Evolutionary conservation across 208 protist species (phyloP).

Genomic region (Angomonas deanei): DNA sequence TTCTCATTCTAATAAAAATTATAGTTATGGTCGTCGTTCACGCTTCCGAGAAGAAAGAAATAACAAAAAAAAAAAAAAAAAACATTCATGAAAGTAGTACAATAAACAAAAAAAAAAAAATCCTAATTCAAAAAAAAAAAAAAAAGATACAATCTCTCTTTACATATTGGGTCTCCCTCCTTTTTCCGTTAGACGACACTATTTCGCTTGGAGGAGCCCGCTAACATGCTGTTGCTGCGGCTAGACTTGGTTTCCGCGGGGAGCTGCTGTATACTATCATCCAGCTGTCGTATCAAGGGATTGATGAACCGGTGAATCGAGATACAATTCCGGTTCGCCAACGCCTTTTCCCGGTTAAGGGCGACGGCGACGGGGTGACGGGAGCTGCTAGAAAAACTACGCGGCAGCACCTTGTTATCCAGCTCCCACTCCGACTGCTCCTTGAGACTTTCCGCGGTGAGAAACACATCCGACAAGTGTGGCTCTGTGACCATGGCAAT

Average conservation of each 20-base stretch:
- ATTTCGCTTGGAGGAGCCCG: not conserved
- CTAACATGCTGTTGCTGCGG: not conserved
- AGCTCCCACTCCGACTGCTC: slow-evolving; percentile 42
- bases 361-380: slow-evolving; percentile 19
- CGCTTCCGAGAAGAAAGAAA: too few species aligned
- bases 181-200: not conserved
- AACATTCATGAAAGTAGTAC: too few species aligned
- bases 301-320: slow-evolving; percentile 17
- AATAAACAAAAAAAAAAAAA: slow-evolving; percentile 12
- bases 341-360: slow-evolving; percentile 11
- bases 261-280: slow-evolving; percentile 23
- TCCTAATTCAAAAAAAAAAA: not conserved
- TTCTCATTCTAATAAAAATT: too few species aligned
- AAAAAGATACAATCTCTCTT: too few species aligned
- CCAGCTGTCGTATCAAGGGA: slow-evolving; percentile 33
- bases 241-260: slow-evolving; percentile 5
- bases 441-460: slow-evolving; percentile 35
- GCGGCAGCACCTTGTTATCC: slow-evolving; percentile 9
- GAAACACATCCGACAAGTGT: slow-evolving; percentile 35
- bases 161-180: too few species aligned
- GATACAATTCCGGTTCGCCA: slow-evolving; percentile 19
- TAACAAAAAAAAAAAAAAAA: slow-evolving; percentile 5
- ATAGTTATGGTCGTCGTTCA: too few species aligned
- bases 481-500: slow-evolving; percentile 26
- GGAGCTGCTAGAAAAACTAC: slow-evolving; percentile 24